Evolutionary conservation across 805 yeast genomes (phyloP).

Genomic region (Wickerhamomyces kurtzmanii): DNA sequence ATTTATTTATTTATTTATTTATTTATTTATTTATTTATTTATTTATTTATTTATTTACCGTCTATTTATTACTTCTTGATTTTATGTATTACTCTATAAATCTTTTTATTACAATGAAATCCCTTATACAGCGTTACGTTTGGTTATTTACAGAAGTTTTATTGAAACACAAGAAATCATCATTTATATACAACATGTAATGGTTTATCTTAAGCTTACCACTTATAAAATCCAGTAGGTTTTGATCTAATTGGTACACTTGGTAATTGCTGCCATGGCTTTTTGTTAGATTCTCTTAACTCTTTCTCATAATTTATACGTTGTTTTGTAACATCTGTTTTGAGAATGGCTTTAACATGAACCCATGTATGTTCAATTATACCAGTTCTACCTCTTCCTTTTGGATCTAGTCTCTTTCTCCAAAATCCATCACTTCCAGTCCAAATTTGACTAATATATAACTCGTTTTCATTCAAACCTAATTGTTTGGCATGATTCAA

Average conservation of each 20-base stretch:
- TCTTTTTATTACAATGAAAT: no score
- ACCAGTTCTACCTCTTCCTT: slow-evolving; percentile 90
- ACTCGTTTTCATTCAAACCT: slow-evolving; percentile 46
- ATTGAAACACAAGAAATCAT: no score
- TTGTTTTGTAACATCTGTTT: slow-evolving; percentile 51
- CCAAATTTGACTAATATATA: slow-evolving; percentile 80
- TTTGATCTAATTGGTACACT: slow-evolving; percentile 37
- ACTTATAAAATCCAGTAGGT: slow-evolving; percentile 42
- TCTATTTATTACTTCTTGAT: slow-evolving; percentile 4
- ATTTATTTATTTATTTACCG: slow-evolving; percentile 6
- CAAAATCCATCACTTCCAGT: slow-evolving; percentile 81
- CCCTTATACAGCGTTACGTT: no score
- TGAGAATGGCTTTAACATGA: slow-evolving; percentile 72
- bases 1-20: slow-evolving; percentile 2
- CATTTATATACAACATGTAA: slow-evolving; percentile 1
- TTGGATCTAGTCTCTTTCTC: slow-evolving; percentile 62
- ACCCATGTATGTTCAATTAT: slow-evolving; percentile 65
- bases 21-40: slow-evolving; percentile 1
- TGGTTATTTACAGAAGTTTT: no score
- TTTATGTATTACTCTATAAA: neutral
- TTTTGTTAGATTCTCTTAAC: slow-evolving; percentile 34
- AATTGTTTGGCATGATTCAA: slow-evolving; percentile 55
- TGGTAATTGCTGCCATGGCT: slow-evolving; percentile 41
- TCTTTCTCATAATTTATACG: slow-evolving; percentile 53
- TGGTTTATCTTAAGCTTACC: slow-evolving; percentile 25